A percentile compares a stretch with the other conserved stretches of the same genome.
Conservation (phyloP, 2,329 filamentous ascomycete genomes). For the Aureobasidium sp. region DNA sequence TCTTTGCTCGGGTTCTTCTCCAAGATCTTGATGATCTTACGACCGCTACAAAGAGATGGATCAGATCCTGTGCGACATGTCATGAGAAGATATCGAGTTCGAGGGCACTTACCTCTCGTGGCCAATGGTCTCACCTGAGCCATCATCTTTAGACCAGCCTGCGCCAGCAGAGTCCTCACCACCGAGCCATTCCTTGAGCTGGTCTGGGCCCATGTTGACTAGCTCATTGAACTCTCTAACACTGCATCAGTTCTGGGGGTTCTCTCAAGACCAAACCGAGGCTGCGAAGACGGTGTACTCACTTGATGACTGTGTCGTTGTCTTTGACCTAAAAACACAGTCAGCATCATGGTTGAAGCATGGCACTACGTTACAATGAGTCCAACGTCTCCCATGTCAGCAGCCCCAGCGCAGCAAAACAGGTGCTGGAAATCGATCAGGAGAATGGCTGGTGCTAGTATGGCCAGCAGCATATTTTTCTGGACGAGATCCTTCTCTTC, state of each 20-base stretch:
- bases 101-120: constrained; percentile 45
- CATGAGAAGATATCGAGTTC: too few species aligned
- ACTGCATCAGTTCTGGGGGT: neutral
- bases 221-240: constrained; percentile 56
- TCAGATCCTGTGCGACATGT: neutral
- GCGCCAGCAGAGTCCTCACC: constrained; percentile 51
- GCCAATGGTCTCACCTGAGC: constrained; percentile 55
- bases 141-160: constrained; percentile 54
- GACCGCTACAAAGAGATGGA: constrained; percentile 40
- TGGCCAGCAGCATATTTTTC: neutral
- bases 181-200: constrained; percentile 57
- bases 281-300: constrained; percentile 15
- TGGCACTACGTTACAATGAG: neutral
- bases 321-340: constrained; percentile 37
- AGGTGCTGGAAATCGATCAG: too few species aligned
- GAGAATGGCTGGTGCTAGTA: neutral
- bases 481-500: neutral
- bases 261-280: too few species aligned
- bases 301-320: constrained; percentile 45
- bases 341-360: neutral
- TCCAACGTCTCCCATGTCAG: neutral
- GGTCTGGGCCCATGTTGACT: constrained; percentile 58
- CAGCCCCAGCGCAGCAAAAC: too few species aligned
- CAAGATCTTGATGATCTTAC: constrained; percentile 57
- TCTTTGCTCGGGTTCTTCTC: constrained; percentile 55